Conservation (phyloP, 2,329 filamentous ascomycete species). For the Pyrenochaeta sp. region DNA sequence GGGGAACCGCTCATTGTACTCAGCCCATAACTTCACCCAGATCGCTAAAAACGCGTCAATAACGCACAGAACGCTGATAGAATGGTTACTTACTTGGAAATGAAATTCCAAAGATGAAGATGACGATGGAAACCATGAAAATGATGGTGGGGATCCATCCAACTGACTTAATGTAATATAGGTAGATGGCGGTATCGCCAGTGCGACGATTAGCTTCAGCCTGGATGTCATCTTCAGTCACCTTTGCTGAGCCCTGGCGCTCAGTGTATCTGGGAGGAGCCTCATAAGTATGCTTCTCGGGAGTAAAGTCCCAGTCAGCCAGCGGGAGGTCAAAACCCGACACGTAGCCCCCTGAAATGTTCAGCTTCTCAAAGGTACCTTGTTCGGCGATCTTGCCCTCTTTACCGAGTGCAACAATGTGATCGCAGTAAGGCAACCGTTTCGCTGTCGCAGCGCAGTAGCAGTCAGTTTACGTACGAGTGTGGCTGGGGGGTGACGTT, state of each 20-base stretch:
- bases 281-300: slow-evolving; percentile 40
- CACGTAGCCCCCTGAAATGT: slow-evolving; percentile 40
- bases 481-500: background rate
- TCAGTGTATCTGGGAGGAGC: slow-evolving; percentile 41
- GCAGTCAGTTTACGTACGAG: background rate
- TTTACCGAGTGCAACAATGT: slow-evolving; percentile 51
- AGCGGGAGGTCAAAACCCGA: slow-evolving; percentile 43
- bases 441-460: slow-evolving; percentile 24
- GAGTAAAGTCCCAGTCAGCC: slow-evolving; percentile 40
- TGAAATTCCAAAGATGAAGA: slow-evolving; percentile 45
- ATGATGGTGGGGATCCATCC: slow-evolving; percentile 39
- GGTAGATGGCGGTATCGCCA: slow-evolving; percentile 43
- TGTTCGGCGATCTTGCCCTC: slow-evolving; percentile 47
- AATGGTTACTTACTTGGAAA: slow-evolving; percentile 36
- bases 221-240: slow-evolving; percentile 41
- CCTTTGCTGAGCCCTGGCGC: slow-evolving; percentile 19
- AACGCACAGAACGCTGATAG: background rate
- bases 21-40: slow-evolving; percentile 60
- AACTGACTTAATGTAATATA: slow-evolving; percentile 42
- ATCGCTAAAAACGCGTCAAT: slow-evolving; percentile 34
- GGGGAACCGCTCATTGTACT: slow-evolving; percentile 49
- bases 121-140: slow-evolving; percentile 39
- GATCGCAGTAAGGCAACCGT: slow-evolving; percentile 50
- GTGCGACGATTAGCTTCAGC: slow-evolving; percentile 41
- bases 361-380: slow-evolving; percentile 50